Base-by-base conservation (phyloP, 345 rosid species). In the Linum lewisii region DNA sequence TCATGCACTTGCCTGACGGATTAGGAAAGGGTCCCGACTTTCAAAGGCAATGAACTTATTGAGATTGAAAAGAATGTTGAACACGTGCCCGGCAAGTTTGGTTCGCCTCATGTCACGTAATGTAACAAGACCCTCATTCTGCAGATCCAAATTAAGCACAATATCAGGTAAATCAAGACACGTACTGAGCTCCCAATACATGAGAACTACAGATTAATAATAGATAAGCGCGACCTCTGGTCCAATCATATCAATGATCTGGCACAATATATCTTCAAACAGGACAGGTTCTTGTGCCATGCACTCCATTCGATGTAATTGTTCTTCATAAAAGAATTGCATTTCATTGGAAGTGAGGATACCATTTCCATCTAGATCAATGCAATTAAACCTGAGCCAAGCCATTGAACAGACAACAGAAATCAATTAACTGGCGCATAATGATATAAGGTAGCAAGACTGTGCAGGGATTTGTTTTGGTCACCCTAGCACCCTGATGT, bases 21-120 rank as follows among this genome's bases (percentile, higher is more conserved):
- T 52, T 24, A 52, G 25, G 25, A 52, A 52, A 20, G 56, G 56
- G 21, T 52, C 56, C 23, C 56, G 56, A 20, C 24, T 52, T 52
- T 52, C 56, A 21, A 52, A 52, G 24, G 56, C 56, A 21, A 52
- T 52, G 25, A 52, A 52, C 25, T 52, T 52, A 21, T 52, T 52
- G 23, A 52, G 56, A 24, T 52, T 52, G 56, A 52, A 52, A 52
- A 52, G 56, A 24, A 52, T 52, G 56, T 52, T 52, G 56, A 52
- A 52, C 24, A 52, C 56, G 20, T 24, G 23, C 25, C 23, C 56
- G 20, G 24, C 23, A 52, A 52, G 56, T 20, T 52, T 52, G 25
- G 24, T 20, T 13, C 56, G 14, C 20, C 20, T 52, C 24, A 52
- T 21, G 56, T 52, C 56, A 21, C 56, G 56, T 15, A 52, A 24